A percentile compares a stretch with the other conserved stretches of the same genome.
phyloP scores from a whole-genome alignment of 495 filamentous ascomycete species.

The Talaromyces wortmannii region DNA sequence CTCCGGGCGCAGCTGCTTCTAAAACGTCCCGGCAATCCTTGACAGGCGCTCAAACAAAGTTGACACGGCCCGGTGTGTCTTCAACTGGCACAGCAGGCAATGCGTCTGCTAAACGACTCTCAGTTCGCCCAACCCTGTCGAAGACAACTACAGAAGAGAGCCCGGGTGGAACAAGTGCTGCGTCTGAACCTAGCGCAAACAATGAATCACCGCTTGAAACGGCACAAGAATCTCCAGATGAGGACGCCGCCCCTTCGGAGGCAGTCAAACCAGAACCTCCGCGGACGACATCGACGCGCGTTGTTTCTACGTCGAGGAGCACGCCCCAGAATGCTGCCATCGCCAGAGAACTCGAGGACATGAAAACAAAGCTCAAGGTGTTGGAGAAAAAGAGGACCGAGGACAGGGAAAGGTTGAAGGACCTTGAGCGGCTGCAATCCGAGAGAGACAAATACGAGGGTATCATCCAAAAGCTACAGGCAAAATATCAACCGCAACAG shows the following conservation, averaged over 20 bases:
- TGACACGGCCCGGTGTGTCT: constrained; percentile 26
- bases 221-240: constrained; percentile 16
- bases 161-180: constrained; percentile 17
- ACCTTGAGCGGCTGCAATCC: constrained; percentile 64
- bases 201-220: constrained; percentile 13
- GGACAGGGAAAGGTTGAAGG: constrained; percentile 81
- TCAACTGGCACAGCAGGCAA: constrained; percentile 15
- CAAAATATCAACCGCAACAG: constrained; percentile 82
- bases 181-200: constrained; percentile 26
- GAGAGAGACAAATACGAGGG: constrained; percentile 81
- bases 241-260: neutral
- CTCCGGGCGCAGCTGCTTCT: constrained; percentile 19
- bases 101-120: constrained; percentile 30
- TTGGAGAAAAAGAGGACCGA: constrained; percentile 78
- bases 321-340: constrained; percentile 29
- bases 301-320: constrained; percentile 7
- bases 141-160: constrained; percentile 22
- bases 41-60: constrained; percentile 22
- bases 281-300: neutral
- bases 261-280: neutral
- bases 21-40: constrained; percentile 34
- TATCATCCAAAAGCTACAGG: constrained; percentile 87
- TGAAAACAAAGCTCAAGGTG: constrained; percentile 70
- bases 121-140: constrained; percentile 18
- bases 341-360: constrained; percentile 65